Percentiles rank a stretch among this genome's conserved stretches.
These are phyloP conservation scores for Scenedesmus sp. DNA, from an alignment of 163 green algal species.

Conservation along the genomic window DNA sequence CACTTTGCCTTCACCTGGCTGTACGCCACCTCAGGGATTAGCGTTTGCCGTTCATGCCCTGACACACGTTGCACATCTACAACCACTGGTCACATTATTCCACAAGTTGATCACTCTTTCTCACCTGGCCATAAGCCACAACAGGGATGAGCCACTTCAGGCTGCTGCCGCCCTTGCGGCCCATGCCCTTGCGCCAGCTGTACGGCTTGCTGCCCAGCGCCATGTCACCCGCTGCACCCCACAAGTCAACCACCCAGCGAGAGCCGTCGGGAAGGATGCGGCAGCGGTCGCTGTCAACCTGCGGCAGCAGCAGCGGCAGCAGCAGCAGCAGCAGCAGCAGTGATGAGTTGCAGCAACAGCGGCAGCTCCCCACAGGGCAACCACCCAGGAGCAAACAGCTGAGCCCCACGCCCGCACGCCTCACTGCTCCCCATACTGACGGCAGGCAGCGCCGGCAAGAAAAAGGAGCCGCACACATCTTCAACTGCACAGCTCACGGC, in stretches of 20 bases:
- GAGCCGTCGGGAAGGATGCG: constrained; percentile 66
- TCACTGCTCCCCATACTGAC: no score
- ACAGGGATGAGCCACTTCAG: constrained; percentile 69
- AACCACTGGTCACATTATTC: neutral
- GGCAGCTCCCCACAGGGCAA: neutral
- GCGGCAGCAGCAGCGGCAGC: neutral
- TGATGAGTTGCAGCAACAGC: neutral
- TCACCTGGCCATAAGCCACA: constrained; percentile 55
- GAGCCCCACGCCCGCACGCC: no score
- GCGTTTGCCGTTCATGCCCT: neutral
- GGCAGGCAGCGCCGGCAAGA: no score
- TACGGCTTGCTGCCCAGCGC: constrained; percentile 57
- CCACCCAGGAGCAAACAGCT: no score
- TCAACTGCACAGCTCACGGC: no score
- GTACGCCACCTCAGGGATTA: constrained; percentile 63
- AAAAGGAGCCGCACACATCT: no score
- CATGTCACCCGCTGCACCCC: constrained; percentile 58
- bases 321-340: neutral
- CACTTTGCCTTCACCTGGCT: constrained; percentile 42
- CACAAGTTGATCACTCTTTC: neutral
- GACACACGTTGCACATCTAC: neutral
- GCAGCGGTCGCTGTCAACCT: constrained; percentile 53
- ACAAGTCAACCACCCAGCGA: constrained; percentile 60
- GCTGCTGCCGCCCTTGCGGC: constrained; percentile 51
- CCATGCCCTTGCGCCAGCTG: constrained; percentile 59